Conservation (phyloP, 1,284 basidiomycete species). For the Cryptococcus amylolentus region DNA sequence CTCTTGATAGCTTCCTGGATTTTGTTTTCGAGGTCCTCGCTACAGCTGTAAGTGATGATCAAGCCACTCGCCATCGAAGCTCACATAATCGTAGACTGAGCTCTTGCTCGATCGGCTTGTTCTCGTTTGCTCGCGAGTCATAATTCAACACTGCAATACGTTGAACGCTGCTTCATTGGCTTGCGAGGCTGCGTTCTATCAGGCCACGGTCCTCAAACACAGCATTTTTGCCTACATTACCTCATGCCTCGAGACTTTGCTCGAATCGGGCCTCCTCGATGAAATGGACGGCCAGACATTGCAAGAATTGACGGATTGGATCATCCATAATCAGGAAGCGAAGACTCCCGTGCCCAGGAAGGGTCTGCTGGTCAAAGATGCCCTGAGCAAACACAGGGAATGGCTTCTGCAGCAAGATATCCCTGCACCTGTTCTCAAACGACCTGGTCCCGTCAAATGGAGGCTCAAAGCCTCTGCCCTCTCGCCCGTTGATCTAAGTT, state of each 20-base stretch:
- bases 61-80: neutral
- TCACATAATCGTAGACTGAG: slow-evolving; percentile 64
- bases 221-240: slow-evolving; percentile 78
- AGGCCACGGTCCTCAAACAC: slow-evolving; percentile 66
- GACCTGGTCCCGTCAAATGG: slow-evolving; percentile 28
- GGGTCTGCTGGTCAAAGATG: slow-evolving; percentile 56
- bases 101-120: slow-evolving; percentile 80
- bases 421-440: slow-evolving; percentile 61
- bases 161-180: slow-evolving; percentile 79
- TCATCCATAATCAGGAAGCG: slow-evolving; percentile 62
- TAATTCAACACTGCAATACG: slow-evolving; percentile 67
- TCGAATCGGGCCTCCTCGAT: slow-evolving; percentile 76
- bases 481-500: slow-evolving; percentile 52
- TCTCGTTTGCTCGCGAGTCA: slow-evolving; percentile 71
- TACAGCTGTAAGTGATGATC: slow-evolving; percentile 62
- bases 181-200: slow-evolving; percentile 74
- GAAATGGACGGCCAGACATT: slow-evolving; percentile 64
- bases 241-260: slow-evolving; percentile 79
- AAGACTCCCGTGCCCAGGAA: slow-evolving; percentile 67
- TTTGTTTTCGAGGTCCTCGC: slow-evolving; percentile 85
- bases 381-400: slow-evolving; percentile 64
- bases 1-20: slow-evolving; percentile 74
- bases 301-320: slow-evolving; percentile 63
- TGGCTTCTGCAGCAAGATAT: slow-evolving; percentile 82
- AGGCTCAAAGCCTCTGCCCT: slow-evolving; percentile 54